Evolutionary conservation across 441 rosid species (phyloP), one percentile per base, ranked within the genome.

Genomic region (Gossypium gossypioides): DNA sequence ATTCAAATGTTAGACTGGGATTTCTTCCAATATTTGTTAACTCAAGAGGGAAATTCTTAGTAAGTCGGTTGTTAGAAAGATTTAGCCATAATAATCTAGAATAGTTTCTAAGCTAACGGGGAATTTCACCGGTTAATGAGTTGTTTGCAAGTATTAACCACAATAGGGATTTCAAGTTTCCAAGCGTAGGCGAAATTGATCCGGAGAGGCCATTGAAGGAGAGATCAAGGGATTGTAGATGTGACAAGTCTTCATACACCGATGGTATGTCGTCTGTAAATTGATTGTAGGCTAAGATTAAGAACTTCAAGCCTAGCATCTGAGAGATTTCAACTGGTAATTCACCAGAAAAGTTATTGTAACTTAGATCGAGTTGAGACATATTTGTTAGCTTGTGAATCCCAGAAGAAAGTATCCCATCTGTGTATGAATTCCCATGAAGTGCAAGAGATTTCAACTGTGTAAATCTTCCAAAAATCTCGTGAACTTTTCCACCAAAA

Each of bases 91-190:
- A 70, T 75, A 91, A 84, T 79, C 98, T 89, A 0, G 21, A 34
- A 80, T 96, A 91, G 71, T 81, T 89, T 6, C 98, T 97, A 51
- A 93, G 57, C 74, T 89, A 87, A 7, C 9, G 37, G 0, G 96
- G 97, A 50, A 93, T 89, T 70, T 85, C 80, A 1, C 97, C 91
- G 0, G 79, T 74, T 3, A 91, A 76, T 37, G 72, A 78, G 77
- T 93, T 93, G 75, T 90, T 83, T 7, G 98, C 94, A 19, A 93
- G 91, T 96, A 91, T 88, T 58, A 93, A 68, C 97, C 96, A 91
- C 81, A 93, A 27, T 42, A 93, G 89, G 44, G 87, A 89, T 1
- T 64, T 87, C 84, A 93, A 62, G 10, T 86, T 91, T 44, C 97
- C 96, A 3, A 93, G 64, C n/a, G 91, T 76, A 44, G 81, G 32